phyloP scores from a whole-genome alignment of 768 basidiomycete species.

The Suillus alpinus region DNA sequence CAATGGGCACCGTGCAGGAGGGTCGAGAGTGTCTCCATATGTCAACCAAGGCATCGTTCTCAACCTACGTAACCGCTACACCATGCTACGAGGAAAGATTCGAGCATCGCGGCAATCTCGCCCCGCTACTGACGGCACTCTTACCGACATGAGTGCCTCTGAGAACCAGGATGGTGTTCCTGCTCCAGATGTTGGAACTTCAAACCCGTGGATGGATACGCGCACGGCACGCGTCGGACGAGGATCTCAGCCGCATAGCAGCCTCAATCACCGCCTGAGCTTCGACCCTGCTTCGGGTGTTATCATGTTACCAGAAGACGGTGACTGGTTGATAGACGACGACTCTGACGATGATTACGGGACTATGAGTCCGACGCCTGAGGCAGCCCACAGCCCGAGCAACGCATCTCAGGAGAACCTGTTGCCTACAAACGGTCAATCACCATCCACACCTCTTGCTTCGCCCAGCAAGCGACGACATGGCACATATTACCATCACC shows the following conservation, averaged over 20 bases:
- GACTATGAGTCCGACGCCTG: constrained; percentile 19
- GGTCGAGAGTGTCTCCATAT: constrained; percentile 38
- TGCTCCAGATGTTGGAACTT: constrained; percentile 22
- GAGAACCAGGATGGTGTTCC: constrained; percentile 1
- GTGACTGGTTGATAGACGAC: constrained; percentile 59
- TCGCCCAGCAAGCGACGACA: constrained; percentile 56
- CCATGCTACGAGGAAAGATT: constrained; percentile 41
- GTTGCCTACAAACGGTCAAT: neutral
- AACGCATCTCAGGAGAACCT: constrained; percentile 24
- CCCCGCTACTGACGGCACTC: constrained; percentile 5
- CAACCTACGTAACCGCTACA: constrained; percentile 73
- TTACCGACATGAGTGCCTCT: constrained; percentile 4
- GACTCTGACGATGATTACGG: constrained; percentile 45
- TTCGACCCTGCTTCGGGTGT: constrained; percentile 87
- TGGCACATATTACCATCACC: constrained; percentile 84
- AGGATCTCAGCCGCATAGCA: constrained; percentile 21
- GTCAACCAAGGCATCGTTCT: constrained; percentile 71
- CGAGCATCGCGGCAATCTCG: constrained; percentile 10
- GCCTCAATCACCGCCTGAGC: constrained; percentile 62
- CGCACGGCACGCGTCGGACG: constrained; percentile 18
- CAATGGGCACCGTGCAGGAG: constrained; percentile 42
- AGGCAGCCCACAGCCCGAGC: constrained; percentile 16
- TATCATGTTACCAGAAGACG: constrained; percentile 81
- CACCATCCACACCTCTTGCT: constrained; percentile 26
- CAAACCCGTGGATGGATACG: constrained; percentile 68